A percentile compares a stretch with the other conserved stretches of the same genome.
These are phyloP conservation scores for Stachybotrys chartarum DNA, from an alignment of 2,329 filamentous ascomycete genomes.

Conservation along the genomic window DNA sequence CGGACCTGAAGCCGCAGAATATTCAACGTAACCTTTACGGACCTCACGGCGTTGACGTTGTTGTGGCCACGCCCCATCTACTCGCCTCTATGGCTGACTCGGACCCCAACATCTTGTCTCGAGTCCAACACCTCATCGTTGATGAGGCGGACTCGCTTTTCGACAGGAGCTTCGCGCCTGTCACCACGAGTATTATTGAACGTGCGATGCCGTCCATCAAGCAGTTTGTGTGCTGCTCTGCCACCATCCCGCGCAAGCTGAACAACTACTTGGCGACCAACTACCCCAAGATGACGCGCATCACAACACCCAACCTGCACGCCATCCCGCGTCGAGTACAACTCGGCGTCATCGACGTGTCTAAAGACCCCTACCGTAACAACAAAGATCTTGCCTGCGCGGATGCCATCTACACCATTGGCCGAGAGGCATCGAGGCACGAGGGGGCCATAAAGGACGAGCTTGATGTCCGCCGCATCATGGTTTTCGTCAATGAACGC, in stretches of 20 bases:
- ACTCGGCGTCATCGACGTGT: slow-evolving; percentile 84
- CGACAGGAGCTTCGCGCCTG: slow-evolving; percentile 83
- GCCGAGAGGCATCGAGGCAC: slow-evolving; percentile 60
- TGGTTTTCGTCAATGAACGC: slow-evolving; percentile 96
- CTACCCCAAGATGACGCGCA: slow-evolving; percentile 75
- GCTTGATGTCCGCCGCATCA: slow-evolving; percentile 70
- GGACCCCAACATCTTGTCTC: slow-evolving; percentile 88
- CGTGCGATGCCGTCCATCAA: slow-evolving; percentile 72
- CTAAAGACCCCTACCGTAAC: slow-evolving; percentile 86
- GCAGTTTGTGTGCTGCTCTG: slow-evolving; percentile 87
- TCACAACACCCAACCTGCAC: slow-evolving; percentile 93
- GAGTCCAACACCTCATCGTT: slow-evolving; percentile 79
- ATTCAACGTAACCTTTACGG: slow-evolving; percentile 83
- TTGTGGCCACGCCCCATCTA: slow-evolving; percentile 84
- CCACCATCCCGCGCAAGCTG: slow-evolving; percentile 85
- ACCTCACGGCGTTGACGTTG: slow-evolving; percentile 71
- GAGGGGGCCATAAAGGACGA: slow-evolving; percentile 48
- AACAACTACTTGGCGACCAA: slow-evolving; percentile 76
- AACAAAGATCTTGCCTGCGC: slow-evolving; percentile 92
- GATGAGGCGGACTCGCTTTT: slow-evolving; percentile 96
- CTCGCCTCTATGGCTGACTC: slow-evolving; percentile 80
- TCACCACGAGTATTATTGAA: slow-evolving; percentile 77
- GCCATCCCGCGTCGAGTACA: slow-evolving; percentile 93
- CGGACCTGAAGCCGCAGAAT: slow-evolving; percentile 65
- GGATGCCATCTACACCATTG: slow-evolving; percentile 90